Evolutionary conservation across 1,284 basidiomycete species (phyloP).

Genomic region (Moniliophthora roreri): DNA sequence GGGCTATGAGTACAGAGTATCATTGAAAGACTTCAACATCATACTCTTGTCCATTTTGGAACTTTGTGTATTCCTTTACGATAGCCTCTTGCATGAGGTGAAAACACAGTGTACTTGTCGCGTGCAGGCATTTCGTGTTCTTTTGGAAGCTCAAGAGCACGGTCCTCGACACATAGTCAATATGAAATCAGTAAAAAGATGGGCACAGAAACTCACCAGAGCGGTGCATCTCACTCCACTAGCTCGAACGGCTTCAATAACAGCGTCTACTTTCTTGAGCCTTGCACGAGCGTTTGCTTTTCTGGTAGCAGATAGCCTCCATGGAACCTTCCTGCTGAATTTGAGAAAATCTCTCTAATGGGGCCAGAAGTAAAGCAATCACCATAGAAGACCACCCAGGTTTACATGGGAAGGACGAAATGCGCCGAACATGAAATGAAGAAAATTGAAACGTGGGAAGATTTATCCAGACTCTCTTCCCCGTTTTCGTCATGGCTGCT

Average conservation of each 20-base stretch:
- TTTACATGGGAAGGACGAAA: conserved; percentile 70
- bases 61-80: conserved; percentile 96
- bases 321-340: conserved; percentile 87
- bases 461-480: conserved; percentile 7
- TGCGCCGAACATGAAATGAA: conserved; percentile 67
- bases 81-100: conserved; percentile 70
- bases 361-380: conserved; percentile 17
- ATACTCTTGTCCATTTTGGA: conserved; percentile 89
- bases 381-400: conserved; percentile 81
- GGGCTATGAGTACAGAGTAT: conserved; percentile 12
- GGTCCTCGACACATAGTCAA: conserved; percentile 38
- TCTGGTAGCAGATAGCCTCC: conserved; percentile 87
- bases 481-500: conserved; percentile 33
- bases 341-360: neutral
- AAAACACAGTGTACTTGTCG: conserved; percentile 97
- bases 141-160: conserved; percentile 79
- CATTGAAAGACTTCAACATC: conserved; percentile 26
- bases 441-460: conserved; percentile 32
- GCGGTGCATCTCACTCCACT: conserved; percentile 80
- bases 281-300: conserved; percentile 90
- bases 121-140: conserved; percentile 84
- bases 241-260: conserved; percentile 84
- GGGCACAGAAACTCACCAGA: conserved; percentile 51
- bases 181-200: conserved; percentile 4
- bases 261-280: conserved; percentile 89